These are phyloP conservation scores for Marvania coccoides DNA, from an alignment of 139 green algal genomes.

Conservation along the genomic window DNA sequence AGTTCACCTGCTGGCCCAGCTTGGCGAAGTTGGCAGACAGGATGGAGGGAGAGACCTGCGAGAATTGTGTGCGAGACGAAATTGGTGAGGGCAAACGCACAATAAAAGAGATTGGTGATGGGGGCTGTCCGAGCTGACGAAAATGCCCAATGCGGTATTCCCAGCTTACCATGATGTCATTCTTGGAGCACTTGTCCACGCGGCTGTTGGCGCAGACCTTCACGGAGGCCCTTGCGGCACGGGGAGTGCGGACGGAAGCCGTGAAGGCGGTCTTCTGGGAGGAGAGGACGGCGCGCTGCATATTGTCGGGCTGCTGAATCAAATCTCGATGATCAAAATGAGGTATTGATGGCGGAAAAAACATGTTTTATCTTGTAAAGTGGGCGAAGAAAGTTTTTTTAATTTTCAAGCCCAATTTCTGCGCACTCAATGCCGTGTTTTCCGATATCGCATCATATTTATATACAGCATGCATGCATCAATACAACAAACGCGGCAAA, in stretches of 20 bases:
- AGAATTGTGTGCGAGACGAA: not conserved
- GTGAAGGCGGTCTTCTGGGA: not conserved
- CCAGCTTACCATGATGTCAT: constrained; percentile 50
- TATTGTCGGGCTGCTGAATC: not conserved
- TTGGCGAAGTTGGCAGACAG: constrained; percentile 92
- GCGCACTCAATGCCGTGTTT: no score
- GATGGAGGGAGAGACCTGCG: constrained; percentile 86
- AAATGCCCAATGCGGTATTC: not conserved
- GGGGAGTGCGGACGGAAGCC: not conserved
- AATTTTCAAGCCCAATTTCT: no score
- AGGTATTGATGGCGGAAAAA: not conserved
- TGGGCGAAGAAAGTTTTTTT: no score
- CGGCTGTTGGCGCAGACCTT: constrained; percentile 32
- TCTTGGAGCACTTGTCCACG: constrained; percentile 56
- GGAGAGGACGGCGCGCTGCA: not conserved
- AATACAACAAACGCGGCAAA: no score
- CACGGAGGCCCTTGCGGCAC: constrained; percentile 6
- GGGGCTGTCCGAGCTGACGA: not conserved
- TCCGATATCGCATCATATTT: no score
- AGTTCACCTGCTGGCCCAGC: constrained; percentile 81
- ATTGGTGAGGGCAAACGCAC: not conserved
- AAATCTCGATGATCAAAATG: not conserved
- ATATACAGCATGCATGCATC: no score
- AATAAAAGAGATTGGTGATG: not conserved
- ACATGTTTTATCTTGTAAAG: constrained; percentile 3